Evolutionary conservation across 2,329 filamentous ascomycete species (phyloP).

Genomic region (Fusarium foetens): DNA sequence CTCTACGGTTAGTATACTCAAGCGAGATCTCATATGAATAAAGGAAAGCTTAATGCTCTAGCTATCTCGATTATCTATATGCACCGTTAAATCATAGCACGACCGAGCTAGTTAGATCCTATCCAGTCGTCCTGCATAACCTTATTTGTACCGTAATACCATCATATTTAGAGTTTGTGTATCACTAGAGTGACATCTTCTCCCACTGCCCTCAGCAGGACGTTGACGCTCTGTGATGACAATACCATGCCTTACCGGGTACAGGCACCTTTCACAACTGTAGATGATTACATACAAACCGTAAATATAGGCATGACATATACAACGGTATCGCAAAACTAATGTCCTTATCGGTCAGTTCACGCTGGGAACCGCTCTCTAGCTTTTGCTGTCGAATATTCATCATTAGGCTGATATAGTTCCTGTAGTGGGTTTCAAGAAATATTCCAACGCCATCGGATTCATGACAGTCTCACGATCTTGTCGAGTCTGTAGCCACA

Average conservation of each 20-base stretch:
- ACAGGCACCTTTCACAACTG: not conserved
- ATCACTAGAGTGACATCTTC: not conserved
- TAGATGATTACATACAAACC: not conserved
- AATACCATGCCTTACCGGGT: not conserved
- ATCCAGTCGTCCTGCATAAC: not conserved
- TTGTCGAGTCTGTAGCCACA: not conserved
- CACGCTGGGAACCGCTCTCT: not conserved
- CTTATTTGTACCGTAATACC: not conserved
- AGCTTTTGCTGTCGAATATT: not conserved
- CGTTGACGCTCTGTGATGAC: not conserved
- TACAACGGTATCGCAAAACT: not conserved
- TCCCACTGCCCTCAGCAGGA: not conserved
- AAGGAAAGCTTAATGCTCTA: not conserved
- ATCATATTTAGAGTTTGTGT: not conserved
- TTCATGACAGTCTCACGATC: not conserved
- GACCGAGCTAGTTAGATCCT: not conserved
- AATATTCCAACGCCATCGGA: not conserved
- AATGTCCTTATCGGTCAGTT: not conserved
- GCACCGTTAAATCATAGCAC: not conserved
- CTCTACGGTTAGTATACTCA: not conserved
- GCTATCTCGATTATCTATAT: conserved; percentile 10
- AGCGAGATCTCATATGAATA: not conserved
- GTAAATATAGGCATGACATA: not conserved
- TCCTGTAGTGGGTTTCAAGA: not conserved
- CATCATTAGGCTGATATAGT: not conserved